Evolutionary conservation across 192 early-diverging fungal species (phyloP).

Genomic region (Backusella westeae): DNA sequence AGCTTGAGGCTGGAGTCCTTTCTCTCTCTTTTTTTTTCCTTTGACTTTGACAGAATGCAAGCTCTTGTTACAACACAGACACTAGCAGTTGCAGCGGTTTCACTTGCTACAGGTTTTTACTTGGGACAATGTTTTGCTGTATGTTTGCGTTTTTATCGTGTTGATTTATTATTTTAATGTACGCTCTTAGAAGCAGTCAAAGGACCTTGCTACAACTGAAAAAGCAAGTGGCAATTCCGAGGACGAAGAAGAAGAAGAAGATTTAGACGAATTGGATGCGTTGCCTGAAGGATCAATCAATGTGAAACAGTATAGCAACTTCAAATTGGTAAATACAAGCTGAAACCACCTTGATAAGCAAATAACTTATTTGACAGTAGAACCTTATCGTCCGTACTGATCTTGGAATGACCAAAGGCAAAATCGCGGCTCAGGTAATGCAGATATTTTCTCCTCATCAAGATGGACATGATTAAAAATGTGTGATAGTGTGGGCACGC

Average conservation of each 20-base stretch:
- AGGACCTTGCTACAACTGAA: background rate
- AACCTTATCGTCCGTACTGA: slow-evolving; percentile 80
- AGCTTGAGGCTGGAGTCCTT: too few relatives aligned
- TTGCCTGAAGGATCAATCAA: slow-evolving; percentile 13
- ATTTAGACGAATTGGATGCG: slow-evolving; percentile 9
- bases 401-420: slow-evolving; percentile 93
- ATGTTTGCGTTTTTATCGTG: background rate
- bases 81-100: background rate
- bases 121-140: background rate
- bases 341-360: background rate
- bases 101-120: background rate
- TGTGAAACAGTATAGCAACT: slow-evolving; percentile 20
- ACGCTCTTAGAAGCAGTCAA: background rate
- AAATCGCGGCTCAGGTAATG: slow-evolving; percentile 78
- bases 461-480: too few relatives aligned
- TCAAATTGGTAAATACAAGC: slow-evolving; percentile 16
- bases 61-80: background rate
- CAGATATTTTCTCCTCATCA: too few relatives aligned
- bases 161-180: background rate
- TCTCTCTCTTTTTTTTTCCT: too few relatives aligned
- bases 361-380: background rate
- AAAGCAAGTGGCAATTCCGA: too few relatives aligned
- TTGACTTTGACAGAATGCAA: background rate
- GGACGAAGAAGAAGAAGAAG: background rate
- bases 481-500: slow-evolving; percentile 80